These are phyloP conservation scores for Clavispora vitiphila DNA, from an alignment of 805 yeast genomes.

Conservation along the genomic window DNA sequence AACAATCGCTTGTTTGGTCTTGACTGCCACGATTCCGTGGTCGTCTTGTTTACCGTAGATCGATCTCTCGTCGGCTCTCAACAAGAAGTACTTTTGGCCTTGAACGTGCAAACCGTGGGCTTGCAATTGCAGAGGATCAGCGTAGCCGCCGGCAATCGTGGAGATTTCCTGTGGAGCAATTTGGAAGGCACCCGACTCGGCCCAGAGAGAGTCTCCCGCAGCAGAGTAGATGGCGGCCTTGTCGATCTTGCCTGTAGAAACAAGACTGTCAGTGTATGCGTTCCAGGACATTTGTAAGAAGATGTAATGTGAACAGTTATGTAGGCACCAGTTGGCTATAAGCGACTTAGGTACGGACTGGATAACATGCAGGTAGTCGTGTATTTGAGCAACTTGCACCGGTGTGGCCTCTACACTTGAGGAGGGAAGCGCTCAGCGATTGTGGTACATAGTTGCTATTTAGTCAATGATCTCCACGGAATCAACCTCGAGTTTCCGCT, in stretches of 20 bases:
- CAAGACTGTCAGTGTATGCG: constrained; percentile 95
- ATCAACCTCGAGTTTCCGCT: constrained; percentile 7
- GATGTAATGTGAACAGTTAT: not conserved
- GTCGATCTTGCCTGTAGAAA: constrained; percentile 80
- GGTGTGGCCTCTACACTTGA: not conserved
- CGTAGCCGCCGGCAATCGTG: constrained; percentile 73
- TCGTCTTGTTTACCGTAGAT: constrained; percentile 89
- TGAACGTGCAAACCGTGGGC: constrained; percentile 81
- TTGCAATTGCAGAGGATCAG: constrained; percentile 73
- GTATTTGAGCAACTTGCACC: not conserved
- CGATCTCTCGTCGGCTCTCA: constrained; percentile 87
- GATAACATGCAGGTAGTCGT: constrained; percentile 1
- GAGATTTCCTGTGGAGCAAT: constrained; percentile 67
- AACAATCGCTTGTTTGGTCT: constrained; percentile 89
- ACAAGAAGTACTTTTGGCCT: constrained; percentile 80
- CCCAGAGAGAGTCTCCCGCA: constrained; percentile 96
- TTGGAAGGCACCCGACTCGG: constrained; percentile 63
- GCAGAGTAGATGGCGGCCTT: constrained; percentile 89
- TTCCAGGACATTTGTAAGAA: constrained; percentile 19
- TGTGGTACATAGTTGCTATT: not conserved
- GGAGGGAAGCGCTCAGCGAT: not conserved
- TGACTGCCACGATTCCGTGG: constrained; percentile 83
- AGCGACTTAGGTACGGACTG: constrained; percentile 3
- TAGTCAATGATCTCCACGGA: constrained; percentile 1
- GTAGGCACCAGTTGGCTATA: not conserved